Conservation (phyloP, 2,329 filamentous ascomycete species). For the Pestalotiopsis fici region DNA sequence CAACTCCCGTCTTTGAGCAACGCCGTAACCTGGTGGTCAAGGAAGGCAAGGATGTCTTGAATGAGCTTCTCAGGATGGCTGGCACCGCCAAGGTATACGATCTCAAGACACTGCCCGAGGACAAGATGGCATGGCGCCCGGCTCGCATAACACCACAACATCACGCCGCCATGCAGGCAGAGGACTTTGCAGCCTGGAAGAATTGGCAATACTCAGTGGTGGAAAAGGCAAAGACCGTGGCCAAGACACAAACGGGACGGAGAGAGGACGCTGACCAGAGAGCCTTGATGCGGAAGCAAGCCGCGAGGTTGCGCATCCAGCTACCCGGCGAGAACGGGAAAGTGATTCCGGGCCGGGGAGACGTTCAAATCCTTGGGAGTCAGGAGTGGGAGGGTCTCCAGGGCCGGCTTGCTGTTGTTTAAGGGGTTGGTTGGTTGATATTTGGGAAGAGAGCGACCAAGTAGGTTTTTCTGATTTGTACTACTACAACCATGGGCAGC, state of each 20-base stretch:
- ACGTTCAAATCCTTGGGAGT: conserved; percentile 54
- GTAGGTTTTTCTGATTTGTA: background rate
- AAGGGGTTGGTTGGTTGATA: background rate
- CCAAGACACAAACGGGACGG: conserved; percentile 14
- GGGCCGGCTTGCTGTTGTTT: conserved; percentile 36
- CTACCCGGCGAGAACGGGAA: conserved; percentile 50
- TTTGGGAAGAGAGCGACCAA: background rate
- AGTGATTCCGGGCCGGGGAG: conserved; percentile 34
- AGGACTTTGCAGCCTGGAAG: conserved; percentile 65
- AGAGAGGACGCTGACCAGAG: conserved; percentile 22
- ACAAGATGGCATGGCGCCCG: conserved; percentile 68
- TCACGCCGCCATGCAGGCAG: conserved; percentile 64
- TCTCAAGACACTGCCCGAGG: conserved; percentile 55
- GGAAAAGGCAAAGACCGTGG: conserved; percentile 49
- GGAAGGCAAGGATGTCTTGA: conserved; percentile 65
- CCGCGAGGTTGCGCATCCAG: conserved; percentile 52
- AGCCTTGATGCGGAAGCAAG: conserved; percentile 32
- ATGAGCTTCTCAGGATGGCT: conserved; percentile 65
- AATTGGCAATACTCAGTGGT: conserved; percentile 58
- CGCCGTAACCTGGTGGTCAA: conserved; percentile 48
- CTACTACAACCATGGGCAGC: background rate
- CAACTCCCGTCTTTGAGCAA: conserved; percentile 31
- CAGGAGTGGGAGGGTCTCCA: conserved; percentile 58
- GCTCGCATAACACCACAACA: conserved; percentile 65
- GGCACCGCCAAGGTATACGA: conserved; percentile 59